Evolutionary conservation across 73 alveolate genomes (phyloP).

Genomic region (Halteria grandinella): DNA sequence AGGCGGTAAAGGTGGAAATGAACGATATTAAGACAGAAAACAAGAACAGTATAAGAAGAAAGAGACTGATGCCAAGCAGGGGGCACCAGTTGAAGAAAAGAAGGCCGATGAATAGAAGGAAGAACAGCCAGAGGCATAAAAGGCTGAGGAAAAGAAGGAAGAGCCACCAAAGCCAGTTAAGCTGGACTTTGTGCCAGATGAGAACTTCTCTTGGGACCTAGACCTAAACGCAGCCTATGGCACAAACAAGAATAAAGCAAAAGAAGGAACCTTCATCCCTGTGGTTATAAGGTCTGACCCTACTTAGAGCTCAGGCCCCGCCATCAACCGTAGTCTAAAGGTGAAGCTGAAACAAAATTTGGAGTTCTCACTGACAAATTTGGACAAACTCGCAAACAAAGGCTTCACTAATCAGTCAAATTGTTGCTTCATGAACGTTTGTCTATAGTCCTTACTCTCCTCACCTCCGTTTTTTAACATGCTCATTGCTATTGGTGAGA

Average conservation of each 20-base stretch:
- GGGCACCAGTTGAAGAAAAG: no score
- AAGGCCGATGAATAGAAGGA: no score
- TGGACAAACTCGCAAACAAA: constrained; percentile 41
- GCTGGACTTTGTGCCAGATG: constrained; percentile 30
- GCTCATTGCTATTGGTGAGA: constrained; percentile 37
- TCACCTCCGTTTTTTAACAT: constrained; percentile 55
- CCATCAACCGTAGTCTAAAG: background rate
- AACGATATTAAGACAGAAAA: background rate
- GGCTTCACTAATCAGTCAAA: constrained; percentile 54
- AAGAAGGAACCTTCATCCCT: constrained; percentile 42
- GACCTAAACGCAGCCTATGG: constrained; percentile 11
- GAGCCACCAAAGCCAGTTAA: constrained; percentile 7
- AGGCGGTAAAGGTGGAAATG: background rate
- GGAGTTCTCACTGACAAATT: constrained; percentile 42
- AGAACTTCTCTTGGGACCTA: constrained; percentile 49
- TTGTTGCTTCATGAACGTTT: constrained; percentile 61
- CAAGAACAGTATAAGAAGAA: background rate
- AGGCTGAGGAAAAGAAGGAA: constrained; percentile 4
- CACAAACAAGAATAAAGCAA: constrained; percentile 44
- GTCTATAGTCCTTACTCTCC: constrained; percentile 39
- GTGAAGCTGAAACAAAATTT: constrained; percentile 15
- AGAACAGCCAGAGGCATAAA: background rate
- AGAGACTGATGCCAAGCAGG: no score
- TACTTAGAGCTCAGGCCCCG: background rate
- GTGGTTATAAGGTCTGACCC: background rate